A percentile compares a stretch with the other conserved stretches of the same genome.
These are phyloP conservation scores for Poa pratensis DNA, from an alignment of 176 grass and related monocot genomes.

Conservation along the genomic window DNA sequence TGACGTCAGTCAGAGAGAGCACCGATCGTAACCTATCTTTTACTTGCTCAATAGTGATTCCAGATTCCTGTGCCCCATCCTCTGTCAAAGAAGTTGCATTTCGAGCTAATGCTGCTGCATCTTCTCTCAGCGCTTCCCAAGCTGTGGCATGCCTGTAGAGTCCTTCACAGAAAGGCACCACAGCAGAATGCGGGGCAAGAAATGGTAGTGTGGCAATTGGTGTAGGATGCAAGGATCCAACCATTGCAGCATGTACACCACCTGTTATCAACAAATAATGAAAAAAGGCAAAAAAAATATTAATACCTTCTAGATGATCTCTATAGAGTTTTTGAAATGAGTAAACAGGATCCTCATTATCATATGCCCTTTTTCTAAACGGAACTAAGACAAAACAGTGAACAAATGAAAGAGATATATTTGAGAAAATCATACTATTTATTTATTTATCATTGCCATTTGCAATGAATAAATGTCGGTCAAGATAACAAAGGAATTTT, in stretches of 20 bases:
- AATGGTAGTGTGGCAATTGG: slow-evolving; percentile 95
- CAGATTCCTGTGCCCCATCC: slow-evolving; percentile 38
- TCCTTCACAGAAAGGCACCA: slow-evolving; percentile 92
- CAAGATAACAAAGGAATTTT: background rate
- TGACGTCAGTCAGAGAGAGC: slow-evolving; percentile 88
- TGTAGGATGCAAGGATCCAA: slow-evolving; percentile 86
- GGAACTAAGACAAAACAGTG: background rate
- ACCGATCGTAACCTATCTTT: slow-evolving; percentile 78
- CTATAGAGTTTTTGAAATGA: background rate
- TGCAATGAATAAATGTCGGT: background rate
- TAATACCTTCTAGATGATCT: background rate
- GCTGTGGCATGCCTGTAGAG: slow-evolving; percentile 79
- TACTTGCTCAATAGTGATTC: slow-evolving; percentile 68
- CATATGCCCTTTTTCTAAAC: background rate
- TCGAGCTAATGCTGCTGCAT: slow-evolving; percentile 58
- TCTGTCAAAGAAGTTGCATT: slow-evolving; percentile 53
- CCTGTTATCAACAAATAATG: slow-evolving; percentile 52
- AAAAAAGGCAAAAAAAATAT: slow-evolving; percentile 30
- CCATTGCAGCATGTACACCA: slow-evolving; percentile 97
- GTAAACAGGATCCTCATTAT: slow-evolving; percentile 2
- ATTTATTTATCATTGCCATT: background rate
- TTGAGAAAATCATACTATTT: slow-evolving; percentile 8
- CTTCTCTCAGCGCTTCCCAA: slow-evolving; percentile 87
- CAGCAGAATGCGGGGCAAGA: slow-evolving; percentile 92
- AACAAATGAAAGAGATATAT: slow-evolving; percentile 16